Evolutionary conservation across 345 rosid genomes (phyloP), one percentile per base, ranked within the genome.

Genomic region (Toxicodendron radicans): DNA sequence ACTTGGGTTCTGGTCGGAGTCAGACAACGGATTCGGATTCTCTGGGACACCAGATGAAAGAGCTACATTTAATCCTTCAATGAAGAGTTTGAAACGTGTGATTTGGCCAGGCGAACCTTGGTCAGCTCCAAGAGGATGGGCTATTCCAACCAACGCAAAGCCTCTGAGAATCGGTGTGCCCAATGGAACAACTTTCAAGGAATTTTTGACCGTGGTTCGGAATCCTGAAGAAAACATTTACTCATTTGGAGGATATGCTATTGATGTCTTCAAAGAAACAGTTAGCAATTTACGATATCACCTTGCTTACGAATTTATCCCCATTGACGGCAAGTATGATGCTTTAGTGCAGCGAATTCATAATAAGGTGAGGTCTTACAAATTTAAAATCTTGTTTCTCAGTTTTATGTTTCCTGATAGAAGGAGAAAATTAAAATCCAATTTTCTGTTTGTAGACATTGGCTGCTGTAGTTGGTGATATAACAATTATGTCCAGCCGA

Each of bases 391-490:
- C 11, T 5, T 56, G 27, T n/a, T 56, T 56, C 0, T 18, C 12
- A 18, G 43, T 20, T 5, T 21, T 5, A 17, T 72, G 23, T 33
- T 66, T 53, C 11, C 17, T 0, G 43, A 7, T 38, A 38, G 6
- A 38, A 5, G 43, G 43, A 38, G 43, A 38, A 38, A 38, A 38
- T 5, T 38, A 38, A 5, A 38, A 7, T 38, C 43, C 43, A 38
- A 38, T 38, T 38, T 38, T 38, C 43, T 38, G 43, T 38, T 9
- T 38, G 43, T 69, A 61, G 83, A 46, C 18, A 0, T 53, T 71
- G 62, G 79, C 71, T 59, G 79, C 78, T n/a, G 53, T 5, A 64
- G 68, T 64, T 23, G 68, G 68, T 21, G 68, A 64, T 43, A 2
- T 64, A 64, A n/a, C 79, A 7, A 56, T 79, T 59, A 6, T 75